These are phyloP conservation scores for Aspergillus haitiensis DNA, from an alignment of 495 filamentous ascomycete genomes.

Conservation along the genomic window DNA sequence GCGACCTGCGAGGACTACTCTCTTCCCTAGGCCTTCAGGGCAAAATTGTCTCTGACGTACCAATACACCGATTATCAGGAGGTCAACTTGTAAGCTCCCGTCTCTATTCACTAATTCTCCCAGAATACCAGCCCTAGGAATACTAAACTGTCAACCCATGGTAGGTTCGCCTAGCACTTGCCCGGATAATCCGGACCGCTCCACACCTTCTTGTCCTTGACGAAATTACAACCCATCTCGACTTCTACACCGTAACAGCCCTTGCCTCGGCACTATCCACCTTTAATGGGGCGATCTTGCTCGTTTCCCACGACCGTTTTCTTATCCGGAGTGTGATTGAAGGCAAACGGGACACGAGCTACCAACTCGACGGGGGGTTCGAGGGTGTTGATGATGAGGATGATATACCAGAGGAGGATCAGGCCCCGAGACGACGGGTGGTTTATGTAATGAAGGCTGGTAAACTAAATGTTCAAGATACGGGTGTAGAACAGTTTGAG, in stretches of 20 bases:
- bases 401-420: slow-evolving; percentile 36
- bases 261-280: slow-evolving; percentile 61
- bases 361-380: slow-evolving; percentile 50
- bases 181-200: slow-evolving; percentile 61
- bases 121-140: neutral
- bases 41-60: slow-evolving; percentile 65
- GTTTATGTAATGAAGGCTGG: slow-evolving; percentile 63
- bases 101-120: neutral
- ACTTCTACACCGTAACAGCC: slow-evolving; percentile 72
- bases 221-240: slow-evolving; percentile 83
- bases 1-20: slow-evolving; percentile 60
- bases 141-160: neutral
- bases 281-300: slow-evolving; percentile 69
- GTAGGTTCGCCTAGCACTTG: slow-evolving; percentile 70
- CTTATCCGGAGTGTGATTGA: slow-evolving; percentile 69
- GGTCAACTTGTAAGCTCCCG: slow-evolving; percentile 59
- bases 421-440: slow-evolving; percentile 49
- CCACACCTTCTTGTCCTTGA: slow-evolving; percentile 78
- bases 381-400: slow-evolving; percentile 42
- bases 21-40: slow-evolving; percentile 66
- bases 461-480: slow-evolving; percentile 53
- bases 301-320: slow-evolving; percentile 79
- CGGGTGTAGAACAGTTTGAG: slow-evolving; percentile 66
- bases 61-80: slow-evolving; percentile 66
- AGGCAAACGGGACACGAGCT: slow-evolving; percentile 50